Evolutionary conservation across 495 filamentous ascomycete species (phyloP), one percentile per base, ranked within the genome.

Genomic region (Penicillium pulvis): DNA sequence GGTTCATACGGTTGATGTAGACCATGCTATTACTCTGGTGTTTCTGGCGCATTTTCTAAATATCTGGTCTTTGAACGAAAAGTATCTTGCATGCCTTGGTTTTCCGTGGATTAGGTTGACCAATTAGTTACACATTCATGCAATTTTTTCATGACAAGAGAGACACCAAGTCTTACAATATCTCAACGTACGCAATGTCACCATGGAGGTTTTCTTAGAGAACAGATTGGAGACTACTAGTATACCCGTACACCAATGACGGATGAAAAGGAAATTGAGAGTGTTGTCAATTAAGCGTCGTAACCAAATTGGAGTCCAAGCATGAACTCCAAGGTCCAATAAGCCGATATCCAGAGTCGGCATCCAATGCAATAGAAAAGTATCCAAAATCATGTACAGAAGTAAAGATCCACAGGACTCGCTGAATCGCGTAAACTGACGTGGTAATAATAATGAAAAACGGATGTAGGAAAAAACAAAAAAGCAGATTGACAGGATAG

Each of bases 21-120:
- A 61, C 58, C 56, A 56, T 56, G 45, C 50, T 59, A 56, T 66
- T 60, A 58, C 56, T 61, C 57, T 51, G 67, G 67, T 67, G 67
- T 70, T 70, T 58, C 44, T 63, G 67, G 67, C 67, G 67, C 65
- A 65, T 61, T 59, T 50, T 61, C 43, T 41, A 47, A 60, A 42
- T 61, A 50, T 58, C 49, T 65, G 56, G 59, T 66, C 51, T 57
- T 61, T 62, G 52, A 51, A 66, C 58, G 60, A 68, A 70, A 70
- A 70, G 62, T 68, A 64, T 66, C 28, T 42, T 53, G 56, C 58
- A 63, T 63, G 60, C 61, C 65, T 58, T 28, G 30, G 51, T 56
- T 43, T 24, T 17, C 53, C 20, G 51, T 52, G 66, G 50, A 55
- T 56, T 66, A 68, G 54, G 44, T 69, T 66, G 59, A 59, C 50